A percentile compares a stretch with the other conserved stretches of the same genome.
phyloP scores from a whole-genome alignment of 768 basidiomycete genomes.

The Gymnopilus junonius region DNA sequence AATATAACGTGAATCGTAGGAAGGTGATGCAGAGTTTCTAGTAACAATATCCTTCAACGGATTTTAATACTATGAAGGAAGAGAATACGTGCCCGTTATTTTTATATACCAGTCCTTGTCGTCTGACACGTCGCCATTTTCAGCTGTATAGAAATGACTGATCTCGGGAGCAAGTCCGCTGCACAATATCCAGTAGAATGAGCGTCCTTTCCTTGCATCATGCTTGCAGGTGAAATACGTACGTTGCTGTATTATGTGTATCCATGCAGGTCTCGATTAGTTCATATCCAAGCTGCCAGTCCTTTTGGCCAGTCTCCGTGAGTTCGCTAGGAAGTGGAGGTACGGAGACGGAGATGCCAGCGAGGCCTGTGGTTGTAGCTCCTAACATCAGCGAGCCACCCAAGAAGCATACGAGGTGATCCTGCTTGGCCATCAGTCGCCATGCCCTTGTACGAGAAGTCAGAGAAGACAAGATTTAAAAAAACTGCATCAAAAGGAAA shows the following conservation, averaged over 20 bases:
- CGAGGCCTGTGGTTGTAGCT: constrained; percentile 66
- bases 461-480: background rate
- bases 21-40: constrained; percentile 37
- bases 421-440: constrained; percentile 84
- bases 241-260: constrained; percentile 85
- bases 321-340: constrained; percentile 69
- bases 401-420: constrained; percentile 95
- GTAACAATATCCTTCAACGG: background rate
- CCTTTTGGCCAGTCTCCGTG: constrained; percentile 63
- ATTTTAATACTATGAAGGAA: background rate
- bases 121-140: constrained; percentile 50
- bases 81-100: constrained; percentile 52
- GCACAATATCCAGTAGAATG: background rate
- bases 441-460: constrained; percentile 57
- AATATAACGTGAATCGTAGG: constrained; percentile 92
- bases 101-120: constrained; percentile 90
- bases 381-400: constrained; percentile 92
- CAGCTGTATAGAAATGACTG: constrained; percentile 73
- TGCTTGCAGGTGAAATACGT: constrained; percentile 30
- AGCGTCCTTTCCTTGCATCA: constrained; percentile 22
- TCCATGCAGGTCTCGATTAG: constrained; percentile 88
- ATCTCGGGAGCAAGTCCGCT: constrained; percentile 92
- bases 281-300: constrained; percentile 84
- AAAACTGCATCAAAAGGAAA: background rate
- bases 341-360: constrained; percentile 55